Base-by-base conservation (phyloP, 345 rosid species). In the Murraya paniculata region DNA sequence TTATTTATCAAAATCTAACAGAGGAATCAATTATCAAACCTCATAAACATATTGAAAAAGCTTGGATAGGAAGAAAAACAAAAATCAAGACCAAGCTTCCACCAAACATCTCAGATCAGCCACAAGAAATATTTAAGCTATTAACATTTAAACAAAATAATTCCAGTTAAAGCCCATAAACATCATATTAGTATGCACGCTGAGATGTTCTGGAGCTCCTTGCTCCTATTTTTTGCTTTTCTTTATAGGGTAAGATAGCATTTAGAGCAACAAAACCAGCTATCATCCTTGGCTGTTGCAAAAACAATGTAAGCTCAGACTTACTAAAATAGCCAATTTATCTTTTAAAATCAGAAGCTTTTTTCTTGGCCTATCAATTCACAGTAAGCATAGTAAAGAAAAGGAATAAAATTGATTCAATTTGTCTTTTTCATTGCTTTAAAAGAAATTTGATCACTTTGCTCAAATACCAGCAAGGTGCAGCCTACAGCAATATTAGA, bases 1-100 rank as follows among this genome's bases (percentile, higher is more conserved):
- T 24, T 45, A 55, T 55, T 75, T 68, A 39, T 62, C 38, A 61
- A 77, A 64, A 41, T 36, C 4, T 64, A 31, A 38, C 50, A 75
- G 59, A 59, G 61, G 30, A 64, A 67, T 76, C 55, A 76, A 53
- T 19, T 50, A 53, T 53, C 57, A 53, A 53, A 53, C 57, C 50
- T 45, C 33, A 64, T 21, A 36, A 31, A 76, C 31, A 55, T 66
- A 8, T 19, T 10, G 7, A 38, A 36, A 53, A 25, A 8, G 2
- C 25, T 35, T 27, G 38, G 30, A 50, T 22, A 45, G 28, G 73
- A 14, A 69, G 35, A 45, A 31, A 39, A 39, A 68, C 71, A n/a
- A 38, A 39, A 68, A 24, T 5, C 41, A 39, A 68, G 53, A 41
- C 58, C 58, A 30, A 27, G 35, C 36, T 50, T 16, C 56, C 22